A percentile compares a stretch with the other conserved stretches of the same genome.
phyloP scores from a whole-genome alignment of 2,329 filamentous ascomycete genomes.

The Acrocalymma vagum region DNA sequence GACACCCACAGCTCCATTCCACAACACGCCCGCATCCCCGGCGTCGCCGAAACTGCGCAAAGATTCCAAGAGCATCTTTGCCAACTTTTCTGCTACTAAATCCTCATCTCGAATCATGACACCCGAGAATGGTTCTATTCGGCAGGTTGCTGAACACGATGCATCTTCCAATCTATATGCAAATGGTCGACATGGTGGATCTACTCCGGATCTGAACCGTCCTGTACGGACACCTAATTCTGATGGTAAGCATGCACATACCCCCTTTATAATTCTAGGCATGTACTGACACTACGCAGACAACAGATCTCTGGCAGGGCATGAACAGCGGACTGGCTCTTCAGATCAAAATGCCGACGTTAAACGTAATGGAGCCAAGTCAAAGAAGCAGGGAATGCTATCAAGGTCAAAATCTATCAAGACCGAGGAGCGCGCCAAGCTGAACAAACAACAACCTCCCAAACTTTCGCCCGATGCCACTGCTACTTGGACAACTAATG shows the following conservation, averaged over 20 bases:
- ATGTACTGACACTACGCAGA: constrained; percentile 31
- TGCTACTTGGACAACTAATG: constrained; percentile 40
- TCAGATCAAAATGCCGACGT: constrained; percentile 27
- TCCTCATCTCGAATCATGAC: constrained; percentile 53
- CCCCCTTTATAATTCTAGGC: constrained; percentile 7
- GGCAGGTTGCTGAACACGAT: constrained; percentile 44
- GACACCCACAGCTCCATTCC: constrained; percentile 40
- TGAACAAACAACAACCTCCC: constrained; percentile 41
- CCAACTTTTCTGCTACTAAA: constrained; percentile 57
- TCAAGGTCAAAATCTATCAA: constrained; percentile 55
- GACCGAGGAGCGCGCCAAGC: constrained; percentile 49
- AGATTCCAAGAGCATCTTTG: constrained; percentile 55
- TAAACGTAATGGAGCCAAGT: constrained; percentile 33
- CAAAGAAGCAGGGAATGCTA: constrained; percentile 48
- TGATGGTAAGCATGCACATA: constrained; percentile 33
- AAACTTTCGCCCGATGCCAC: constrained; percentile 38
- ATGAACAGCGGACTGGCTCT: constrained; percentile 39
- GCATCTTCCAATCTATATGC: constrained; percentile 45
- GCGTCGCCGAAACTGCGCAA: constrained; percentile 46
- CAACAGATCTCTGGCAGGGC: constrained; percentile 38
- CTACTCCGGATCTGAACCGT: constrained; percentile 56
- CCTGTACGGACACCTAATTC: constrained; percentile 47
- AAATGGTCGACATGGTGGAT: constrained; percentile 54
- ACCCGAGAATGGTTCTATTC: constrained; percentile 44
- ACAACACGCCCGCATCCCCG: constrained; percentile 41